Base-by-base conservation (phyloP, 2,329 filamentous ascomycete genomes). In the Trichophyton verrucosum region DNA sequence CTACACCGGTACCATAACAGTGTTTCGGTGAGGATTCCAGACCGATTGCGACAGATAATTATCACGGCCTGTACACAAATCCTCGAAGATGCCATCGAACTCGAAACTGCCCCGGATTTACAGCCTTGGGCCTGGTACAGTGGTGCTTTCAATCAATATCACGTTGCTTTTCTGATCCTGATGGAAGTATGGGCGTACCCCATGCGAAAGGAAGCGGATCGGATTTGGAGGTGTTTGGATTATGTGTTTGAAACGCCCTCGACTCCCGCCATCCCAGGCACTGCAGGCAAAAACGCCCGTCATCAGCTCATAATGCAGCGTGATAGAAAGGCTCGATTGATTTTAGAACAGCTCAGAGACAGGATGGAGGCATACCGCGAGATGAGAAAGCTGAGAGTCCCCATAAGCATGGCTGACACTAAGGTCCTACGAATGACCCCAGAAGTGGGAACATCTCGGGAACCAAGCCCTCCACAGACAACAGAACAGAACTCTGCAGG, bases 91-190 rank as follows among this genome's bases (percentile, higher is more conserved):
- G 79, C 78, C 2, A 80, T 85, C 56, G 73, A 74, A 7, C 72
- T 85, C 9, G 82, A 85, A 61, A 80, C 77, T 1, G 70, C 76
- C 0, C 79, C 79, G 1, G 75, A 76, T 1, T 66, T 89, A 42
- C 71, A 74, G 1, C 74, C 74, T 1, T 91, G 86, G 86, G 73
- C 77, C 1, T 91, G 88, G 88, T 90, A 89, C 66, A 68, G 76
- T 11, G 86, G 86, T 3, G 86, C 87, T 4, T 82, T 87, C 64
- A 85, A 88, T 63, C 87, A 89, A 69, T 89, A 86, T 70, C 87
- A 90, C 67, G 80, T 81, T 3, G 85, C 86, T 0, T 77, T 91
- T 36, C 77, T 91, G 0, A 75, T 91, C 22, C 77, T 88, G 5
- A 81, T 83, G 22, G 86, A 91, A 68, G 74, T 89, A 3, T 86